Evolutionary conservation across 345 rosid species (phyloP).

Genomic region (Euclidium syriacum): DNA sequence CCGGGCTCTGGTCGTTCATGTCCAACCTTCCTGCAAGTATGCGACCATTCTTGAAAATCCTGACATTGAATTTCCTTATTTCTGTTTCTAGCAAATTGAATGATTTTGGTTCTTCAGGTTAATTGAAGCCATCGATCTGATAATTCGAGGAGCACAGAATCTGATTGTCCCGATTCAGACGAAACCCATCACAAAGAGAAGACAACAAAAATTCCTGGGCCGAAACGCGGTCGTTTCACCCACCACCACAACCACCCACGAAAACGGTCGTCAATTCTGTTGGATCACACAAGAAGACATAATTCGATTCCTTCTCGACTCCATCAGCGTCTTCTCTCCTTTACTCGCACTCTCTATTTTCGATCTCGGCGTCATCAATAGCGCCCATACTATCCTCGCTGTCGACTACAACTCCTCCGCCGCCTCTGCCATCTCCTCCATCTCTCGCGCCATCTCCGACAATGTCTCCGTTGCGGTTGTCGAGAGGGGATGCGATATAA

Average conservation of each 20-base stretch:
- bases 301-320: slow-evolving; percentile 71
- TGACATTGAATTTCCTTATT: background rate
- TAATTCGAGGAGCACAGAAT: slow-evolving; percentile 78
- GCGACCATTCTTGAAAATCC: background rate
- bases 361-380: slow-evolving; percentile 56
- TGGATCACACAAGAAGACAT: slow-evolving; percentile 96
- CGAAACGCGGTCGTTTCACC: slow-evolving; percentile 32
- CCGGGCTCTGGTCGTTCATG: slow-evolving; percentile 46
- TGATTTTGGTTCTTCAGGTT: slow-evolving; percentile 39
- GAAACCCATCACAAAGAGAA: slow-evolving; percentile 43
- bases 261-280: slow-evolving; percentile 63
- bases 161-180: slow-evolving; percentile 71
- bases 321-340: slow-evolving; percentile 73
- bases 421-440: slow-evolving; percentile 44
- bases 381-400: slow-evolving; percentile 29
- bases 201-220: slow-evolving; percentile 44
- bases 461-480: slow-evolving; percentile 81
- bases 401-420: slow-evolving; percentile 78
- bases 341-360: slow-evolving; percentile 59
- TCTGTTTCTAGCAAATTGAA: background rate
- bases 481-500: slow-evolving; percentile 37
- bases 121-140: slow-evolving; percentile 71
- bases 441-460: slow-evolving; percentile 41
- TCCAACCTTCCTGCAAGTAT: slow-evolving; percentile 70
- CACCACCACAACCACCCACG: slow-evolving; percentile 22